phyloP scores from a whole-genome alignment of 1,284 basidiomycete genomes.

The Apiotrichum veenhuisii region DNA sequence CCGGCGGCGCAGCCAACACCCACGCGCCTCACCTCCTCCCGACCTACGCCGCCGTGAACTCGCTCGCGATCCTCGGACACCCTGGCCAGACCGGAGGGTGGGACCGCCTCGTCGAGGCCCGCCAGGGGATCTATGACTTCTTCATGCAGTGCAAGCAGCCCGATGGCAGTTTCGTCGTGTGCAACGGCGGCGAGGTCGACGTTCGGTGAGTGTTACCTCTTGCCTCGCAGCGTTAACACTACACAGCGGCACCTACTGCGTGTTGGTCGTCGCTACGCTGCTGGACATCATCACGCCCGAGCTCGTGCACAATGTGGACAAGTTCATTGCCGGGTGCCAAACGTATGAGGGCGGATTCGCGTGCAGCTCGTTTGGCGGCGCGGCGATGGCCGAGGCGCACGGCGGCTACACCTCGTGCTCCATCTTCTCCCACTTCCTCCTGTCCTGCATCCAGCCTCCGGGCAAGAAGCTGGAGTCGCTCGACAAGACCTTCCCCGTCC shows the following conservation, averaged over 20 bases:
- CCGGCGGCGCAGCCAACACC: conserved; percentile 70
- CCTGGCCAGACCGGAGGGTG: conserved; percentile 62
- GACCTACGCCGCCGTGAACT: conserved; percentile 82
- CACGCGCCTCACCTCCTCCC: conserved; percentile 85
- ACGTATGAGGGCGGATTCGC: conserved; percentile 98
- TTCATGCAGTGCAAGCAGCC: conserved; percentile 90
- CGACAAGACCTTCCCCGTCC: conserved; percentile 35
- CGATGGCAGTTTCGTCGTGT: conserved; percentile 91
- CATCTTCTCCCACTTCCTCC: conserved; percentile 74
- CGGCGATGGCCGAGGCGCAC: conserved; percentile 80
- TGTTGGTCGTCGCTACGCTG: conserved; percentile 65
- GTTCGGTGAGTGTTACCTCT: conserved; percentile 61
- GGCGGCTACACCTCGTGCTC: conserved; percentile 97
- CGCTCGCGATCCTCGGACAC: conserved; percentile 75
- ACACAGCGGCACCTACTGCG: conserved; percentile 71
- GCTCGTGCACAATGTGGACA: conserved; percentile 59
- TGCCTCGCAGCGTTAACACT: conserved; percentile 14
- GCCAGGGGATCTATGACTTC: conserved; percentile 77
- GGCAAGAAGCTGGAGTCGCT: conserved; percentile 15
- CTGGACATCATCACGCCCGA: conserved; percentile 83
- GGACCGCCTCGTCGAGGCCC: conserved; percentile 65
- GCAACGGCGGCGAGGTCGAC: conserved; percentile 85
- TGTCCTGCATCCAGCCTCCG: conserved; percentile 45
- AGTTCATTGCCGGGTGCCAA: conserved; percentile 65
- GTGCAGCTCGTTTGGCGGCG: conserved; percentile 57